Base-by-base conservation (phyloP, 164 flowering plant genomes). In the Tetrastigma voinierianum region DNA sequence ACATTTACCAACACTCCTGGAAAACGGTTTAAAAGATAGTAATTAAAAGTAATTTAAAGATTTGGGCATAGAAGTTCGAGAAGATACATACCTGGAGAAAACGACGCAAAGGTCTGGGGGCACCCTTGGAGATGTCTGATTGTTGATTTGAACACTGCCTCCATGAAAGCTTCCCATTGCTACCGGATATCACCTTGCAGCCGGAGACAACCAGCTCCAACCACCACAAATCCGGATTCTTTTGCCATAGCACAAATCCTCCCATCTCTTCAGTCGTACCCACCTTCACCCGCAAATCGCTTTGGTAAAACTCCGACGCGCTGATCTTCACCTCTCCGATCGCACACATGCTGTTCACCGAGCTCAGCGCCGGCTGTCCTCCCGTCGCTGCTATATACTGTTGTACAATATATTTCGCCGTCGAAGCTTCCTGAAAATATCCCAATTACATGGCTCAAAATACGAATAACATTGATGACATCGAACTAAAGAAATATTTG, bases 361-460 rank as follows among this genome's bases (percentile, higher is more conserved):
- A 64, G 64, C 77, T 80, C 17, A 82, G 44, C 0, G 86, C 83
- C 3, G 76, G 51, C 12, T 66, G 81, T 0, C 86, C 86, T 67
- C 86, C 86, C 8, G 80, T 80, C 2, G 86, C 86, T 1, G 86
- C 86, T 25, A 75, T 63, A 51, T 80, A 82, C 51, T 82, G 86
- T 59, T 82, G 86, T 47, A 82, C 78, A 1, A 82, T 82, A 59
- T 82, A 82, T 44, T 79, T 77, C 4, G 85, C 85, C n/a, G 85
- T 82, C 11, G 77, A 79, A 46, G 85, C 77, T 69, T 82, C 81
- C 83, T 79, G 60, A 7, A 32, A 32, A 32, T n/a, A n/a, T n/a
- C n/a, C n/a, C n/a, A n/a, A 32, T 32, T 32, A 32, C 7, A 32
- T 32, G 40, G 6, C 40, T 32, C 40, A 32, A 32, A 32, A 32